Evolutionary conservation across 352 stramenopile genomes (phyloP), one percentile per base, ranked within the genome.

Genomic region (Pythium coloratum): DNA sequence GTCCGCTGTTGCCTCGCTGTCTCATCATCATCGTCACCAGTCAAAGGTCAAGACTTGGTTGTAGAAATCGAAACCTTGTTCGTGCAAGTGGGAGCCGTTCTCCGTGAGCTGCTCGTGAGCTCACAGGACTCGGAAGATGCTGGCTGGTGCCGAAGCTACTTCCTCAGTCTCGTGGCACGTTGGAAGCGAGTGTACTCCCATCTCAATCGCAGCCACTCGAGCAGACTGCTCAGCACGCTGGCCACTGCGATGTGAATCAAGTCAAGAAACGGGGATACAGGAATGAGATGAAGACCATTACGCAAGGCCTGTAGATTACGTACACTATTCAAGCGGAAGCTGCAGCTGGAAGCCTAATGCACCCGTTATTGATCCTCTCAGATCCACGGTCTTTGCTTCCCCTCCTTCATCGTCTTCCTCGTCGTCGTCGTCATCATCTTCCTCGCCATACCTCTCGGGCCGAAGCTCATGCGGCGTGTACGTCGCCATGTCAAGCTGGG

Each of bases 401-500:
- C 8, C 51, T 28, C 24, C 53, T 18, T 42, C 53, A n/a, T 59
- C 53, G 2, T 59, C 55, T 24, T 46, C 55, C 14, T 62, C 65
- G 33, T 67, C 24, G 20, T 59, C 60, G 46, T 68, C 62, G 3
- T 66, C 57, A 32, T 57, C 55, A 10, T 66, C 34, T 16, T 62
- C 62, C 34, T 71, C 51, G 16, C 24, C 32, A 14, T 28, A 51
- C 13, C 3, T 55, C 40, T 67, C 59, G 30, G 55, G 30, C 12
- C 34, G 33, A 5, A 60, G 36, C 16, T 55, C 44, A 20, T 63
- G 34, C 18, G 32, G 28, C 8, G 54, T 38, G 16, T 56, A 5
- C 18, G 55, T 38, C 33, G 60, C 46, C 34, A 72, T 26, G 10
- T 73, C 67, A 1, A 73, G 38, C 40, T 69, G 60, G 24, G 50